Conservation (phyloP, 768 basidiomycete species). For the Thelephora aurantiotincta region DNA sequence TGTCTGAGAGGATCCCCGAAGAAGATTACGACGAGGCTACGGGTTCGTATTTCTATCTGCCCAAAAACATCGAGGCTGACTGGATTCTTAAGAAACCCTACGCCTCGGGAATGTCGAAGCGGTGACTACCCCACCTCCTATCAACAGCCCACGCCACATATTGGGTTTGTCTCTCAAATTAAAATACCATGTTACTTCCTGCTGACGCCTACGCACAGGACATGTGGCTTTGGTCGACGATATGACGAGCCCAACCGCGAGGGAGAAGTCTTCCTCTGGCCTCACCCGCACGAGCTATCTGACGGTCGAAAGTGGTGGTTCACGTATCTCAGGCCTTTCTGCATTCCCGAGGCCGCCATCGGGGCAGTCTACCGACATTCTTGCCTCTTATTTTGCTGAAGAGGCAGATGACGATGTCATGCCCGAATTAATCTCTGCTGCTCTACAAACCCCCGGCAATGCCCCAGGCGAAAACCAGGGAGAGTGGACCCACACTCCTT, state of each 20-base stretch:
- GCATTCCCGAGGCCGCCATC: conserved; percentile 57
- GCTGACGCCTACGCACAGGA: conserved; percentile 8
- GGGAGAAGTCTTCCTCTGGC: conserved; percentile 16
- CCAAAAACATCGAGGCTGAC: not conserved
- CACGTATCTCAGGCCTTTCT: conserved; percentile 56
- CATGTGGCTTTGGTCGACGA: conserved; percentile 4
- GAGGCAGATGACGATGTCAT: too few species aligned
- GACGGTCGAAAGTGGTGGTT: conserved; percentile 39
- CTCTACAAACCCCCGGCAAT: too few species aligned
- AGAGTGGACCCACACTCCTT: too few species aligned
- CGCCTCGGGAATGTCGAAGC: conserved; percentile 39
- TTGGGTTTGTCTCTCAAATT: conserved; percentile 8
- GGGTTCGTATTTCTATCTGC: conserved; percentile 12
- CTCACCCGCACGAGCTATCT: conserved; percentile 39
- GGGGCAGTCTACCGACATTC: conserved; percentile 1
- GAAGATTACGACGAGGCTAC: conserved; percentile 24
- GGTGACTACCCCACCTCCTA: conserved; percentile 33
- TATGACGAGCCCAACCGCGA: conserved; percentile 4
- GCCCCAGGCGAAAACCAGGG: too few species aligned
- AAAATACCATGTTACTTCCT: conserved; percentile 5
- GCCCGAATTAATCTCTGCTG: too few species aligned
- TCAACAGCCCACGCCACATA: conserved; percentile 22
- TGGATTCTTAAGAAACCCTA: conserved; percentile 23
- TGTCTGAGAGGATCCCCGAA: conserved; percentile 15
- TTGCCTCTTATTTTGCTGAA: too few species aligned